Conservation (phyloP, 1,284 basidiomycete genomes). For the Apiotrichum gracile region DNA sequence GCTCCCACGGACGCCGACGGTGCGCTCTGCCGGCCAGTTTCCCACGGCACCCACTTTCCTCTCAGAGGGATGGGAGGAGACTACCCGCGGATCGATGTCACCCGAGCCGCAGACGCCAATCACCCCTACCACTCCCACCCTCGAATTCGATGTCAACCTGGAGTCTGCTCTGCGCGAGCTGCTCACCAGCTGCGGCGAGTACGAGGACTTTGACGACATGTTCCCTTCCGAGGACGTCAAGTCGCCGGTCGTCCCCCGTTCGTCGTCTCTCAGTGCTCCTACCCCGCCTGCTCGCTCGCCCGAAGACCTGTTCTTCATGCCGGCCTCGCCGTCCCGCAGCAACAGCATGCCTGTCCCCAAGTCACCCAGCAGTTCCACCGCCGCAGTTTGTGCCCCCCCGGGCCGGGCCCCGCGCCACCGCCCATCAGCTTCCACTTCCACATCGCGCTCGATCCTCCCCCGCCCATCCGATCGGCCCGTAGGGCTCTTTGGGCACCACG, state of each 20-base stretch:
- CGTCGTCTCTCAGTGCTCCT: not conserved
- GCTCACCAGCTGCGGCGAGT: slow-evolving; percentile 15
- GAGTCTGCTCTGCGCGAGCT: slow-evolving; percentile 17
- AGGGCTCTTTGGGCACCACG: not conserved
- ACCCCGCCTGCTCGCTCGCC: not conserved
- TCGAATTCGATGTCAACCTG: slow-evolving; percentile 6
- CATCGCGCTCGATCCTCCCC: not conserved
- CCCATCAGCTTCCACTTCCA: too few relatives aligned
- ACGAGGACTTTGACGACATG: slow-evolving; percentile 8
- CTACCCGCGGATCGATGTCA: not conserved
- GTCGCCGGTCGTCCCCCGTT: not conserved
- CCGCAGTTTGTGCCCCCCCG: not conserved
- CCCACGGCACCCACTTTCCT: slow-evolving; percentile 23
- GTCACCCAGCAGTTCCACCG: too few relatives aligned
- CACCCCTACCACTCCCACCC: slow-evolving; percentile 9
- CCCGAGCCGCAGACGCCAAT: slow-evolving; percentile 6
- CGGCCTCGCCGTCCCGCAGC: not conserved
- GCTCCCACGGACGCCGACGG: slow-evolving; percentile 1
- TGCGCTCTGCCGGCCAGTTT: slow-evolving; percentile 5
- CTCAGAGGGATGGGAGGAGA: slow-evolving; percentile 8
- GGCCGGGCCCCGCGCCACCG: not conserved
- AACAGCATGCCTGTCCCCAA: not conserved
- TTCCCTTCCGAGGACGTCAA: slow-evolving; percentile 7
- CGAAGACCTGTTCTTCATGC: too few relatives aligned
- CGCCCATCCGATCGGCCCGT: not conserved